These are phyloP conservation scores for Termitomyces sp. DNA, from an alignment of 768 basidiomycete species.

Conservation along the genomic window DNA sequence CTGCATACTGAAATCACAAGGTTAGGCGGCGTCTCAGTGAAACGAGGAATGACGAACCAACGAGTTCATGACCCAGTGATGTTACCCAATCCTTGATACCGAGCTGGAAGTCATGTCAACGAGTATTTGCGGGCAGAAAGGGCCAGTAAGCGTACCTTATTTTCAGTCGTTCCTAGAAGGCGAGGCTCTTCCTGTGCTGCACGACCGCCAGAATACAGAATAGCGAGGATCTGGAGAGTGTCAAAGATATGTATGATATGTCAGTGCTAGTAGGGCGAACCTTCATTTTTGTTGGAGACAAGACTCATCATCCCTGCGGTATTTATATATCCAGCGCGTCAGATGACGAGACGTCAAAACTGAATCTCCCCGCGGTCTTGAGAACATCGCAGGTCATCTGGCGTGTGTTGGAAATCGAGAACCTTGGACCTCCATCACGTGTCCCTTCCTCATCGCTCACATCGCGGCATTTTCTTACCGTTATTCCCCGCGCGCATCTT, in stretches of 20 bases:
- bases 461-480: conserved; percentile 1
- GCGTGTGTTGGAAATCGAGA: conserved; percentile 2
- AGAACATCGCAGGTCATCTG: conserved; percentile 4
- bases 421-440: conserved; percentile 9
- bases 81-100: conserved; percentile 69
- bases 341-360: neutral
- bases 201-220: conserved; percentile 66
- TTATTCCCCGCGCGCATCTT: conserved; percentile 4
- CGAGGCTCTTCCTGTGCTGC: conserved; percentile 69
- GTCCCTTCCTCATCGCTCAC: conserved; percentile 4
- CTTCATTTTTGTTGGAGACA: conserved; percentile 35
- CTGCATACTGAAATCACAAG: conserved; percentile 4
- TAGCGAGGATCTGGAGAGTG: conserved; percentile 56
- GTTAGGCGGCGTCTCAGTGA: neutral
- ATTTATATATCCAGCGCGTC: conserved; percentile 8
- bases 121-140: neutral
- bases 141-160: conserved; percentile 44
- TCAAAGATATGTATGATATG: neutral
- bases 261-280: conserved; percentile 16
- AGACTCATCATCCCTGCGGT: neutral
- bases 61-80: conserved; percentile 68
- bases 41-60: conserved; percentile 42
- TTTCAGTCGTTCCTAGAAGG: conserved; percentile 78
- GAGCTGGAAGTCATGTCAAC: conserved; percentile 41
- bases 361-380: neutral